phyloP scores from a whole-genome alignment of 2,329 filamentous ascomycete species.

The Monilinia laxa region DNA sequence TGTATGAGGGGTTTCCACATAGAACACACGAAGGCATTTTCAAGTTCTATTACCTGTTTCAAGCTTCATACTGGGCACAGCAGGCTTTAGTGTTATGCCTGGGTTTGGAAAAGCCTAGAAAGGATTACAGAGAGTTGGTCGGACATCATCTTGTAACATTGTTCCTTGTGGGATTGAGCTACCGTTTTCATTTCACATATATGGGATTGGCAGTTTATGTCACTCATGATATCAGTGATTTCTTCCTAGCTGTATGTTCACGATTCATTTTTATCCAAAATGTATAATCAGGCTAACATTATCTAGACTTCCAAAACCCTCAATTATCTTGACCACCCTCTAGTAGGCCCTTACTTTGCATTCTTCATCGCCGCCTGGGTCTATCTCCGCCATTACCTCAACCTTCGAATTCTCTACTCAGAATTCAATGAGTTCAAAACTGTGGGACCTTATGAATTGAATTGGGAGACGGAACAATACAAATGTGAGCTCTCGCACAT shows the following conservation, averaged over 20 bases:
- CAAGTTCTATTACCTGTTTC: conserved; percentile 94
- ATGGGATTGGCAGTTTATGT: conserved; percentile 92
- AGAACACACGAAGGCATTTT: conserved; percentile 73
- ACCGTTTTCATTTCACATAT: conserved; percentile 95
- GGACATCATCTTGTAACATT: conserved; percentile 88
- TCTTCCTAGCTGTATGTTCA: conserved; percentile 79
- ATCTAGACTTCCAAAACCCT: conserved; percentile 80
- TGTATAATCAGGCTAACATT: conserved; percentile 2
- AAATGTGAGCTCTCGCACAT: conserved; percentile 69
- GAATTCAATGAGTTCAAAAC: conserved; percentile 73
- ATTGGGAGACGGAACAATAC: conserved; percentile 75
- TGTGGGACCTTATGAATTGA: conserved; percentile 69
- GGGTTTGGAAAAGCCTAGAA: conserved; percentile 86
- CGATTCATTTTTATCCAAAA: background rate
- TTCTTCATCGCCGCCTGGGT: conserved; percentile 82
- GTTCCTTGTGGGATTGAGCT: conserved; percentile 78
- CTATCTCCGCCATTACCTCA: conserved; percentile 84
- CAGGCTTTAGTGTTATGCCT: conserved; percentile 87
- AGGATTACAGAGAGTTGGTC: conserved; percentile 92
- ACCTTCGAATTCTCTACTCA: conserved; percentile 72
- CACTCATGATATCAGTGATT: conserved; percentile 91
- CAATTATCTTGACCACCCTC: conserved; percentile 79
- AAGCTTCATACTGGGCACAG: conserved; percentile 93
- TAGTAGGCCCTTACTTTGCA: conserved; percentile 80
- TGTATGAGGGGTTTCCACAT: conserved; percentile 90